Base-by-base conservation (phyloP, 805 yeast species). In the Peterozyma xylosa region DNA sequence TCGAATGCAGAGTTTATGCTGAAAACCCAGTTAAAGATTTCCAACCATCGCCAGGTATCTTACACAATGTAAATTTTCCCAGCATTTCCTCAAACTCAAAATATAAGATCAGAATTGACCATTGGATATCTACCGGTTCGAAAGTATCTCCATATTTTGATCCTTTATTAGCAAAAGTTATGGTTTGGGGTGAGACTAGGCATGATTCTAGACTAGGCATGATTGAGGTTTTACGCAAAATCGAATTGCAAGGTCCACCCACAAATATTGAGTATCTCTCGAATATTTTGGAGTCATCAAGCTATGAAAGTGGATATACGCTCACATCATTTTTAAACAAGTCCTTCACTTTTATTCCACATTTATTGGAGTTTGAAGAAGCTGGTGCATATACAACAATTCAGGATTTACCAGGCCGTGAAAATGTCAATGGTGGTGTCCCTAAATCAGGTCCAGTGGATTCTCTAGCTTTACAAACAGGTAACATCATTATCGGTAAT, bases 361-460 rank as follows among this genome's bases (percentile, higher is more conserved):
- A 47, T 18, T 41, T 57, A 9, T 43, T 58, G 37, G 63, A 58
- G 34, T 57, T 58, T 42, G 47, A 46, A 16, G 56, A 57, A 9
- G 65, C 72, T 2, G 76, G 76, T 48, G 76, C 75, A 30, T 73
- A 73, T 57, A 73, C 79, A 33, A 71, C 78, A 1, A 71, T 73
- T 33, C 79, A 73, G 53, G 79, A 73, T 53, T 68, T 62, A 49
- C 67, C 66, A 1, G 68, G 66, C 16, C 50, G 57, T 39, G 44
- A 44, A 18, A 41, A 36, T n/a, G n/a, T 37, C 16, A 53, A 52
- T 37, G 58, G 56, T 37, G 63, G 63, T 41, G 53, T 58, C 34
- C 62, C 62, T 14, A 38, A 45, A 29, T 36, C 52, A 38, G 63
- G 63, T 16, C 63, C 63, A 3, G 49, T 50, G 30, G 63, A 58